phyloP scores from a whole-genome alignment of 1,284 basidiomycete genomes.

The Tausonia pullulans region DNA sequence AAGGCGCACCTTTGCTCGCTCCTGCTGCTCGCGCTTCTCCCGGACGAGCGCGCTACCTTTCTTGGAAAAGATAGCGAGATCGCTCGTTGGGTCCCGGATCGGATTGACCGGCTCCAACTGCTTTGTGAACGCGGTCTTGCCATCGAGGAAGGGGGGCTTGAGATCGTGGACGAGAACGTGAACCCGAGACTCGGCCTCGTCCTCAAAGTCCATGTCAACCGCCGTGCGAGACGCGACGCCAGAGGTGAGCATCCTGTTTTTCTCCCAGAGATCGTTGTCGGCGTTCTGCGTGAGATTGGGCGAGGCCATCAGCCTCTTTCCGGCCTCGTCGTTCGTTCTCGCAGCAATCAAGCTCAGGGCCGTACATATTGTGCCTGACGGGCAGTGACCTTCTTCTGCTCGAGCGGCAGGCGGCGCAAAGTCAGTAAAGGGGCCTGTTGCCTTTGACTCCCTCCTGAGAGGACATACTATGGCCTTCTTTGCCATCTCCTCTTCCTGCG shows the following conservation, averaged over 20 bases:
- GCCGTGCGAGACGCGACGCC: constrained; percentile 78
- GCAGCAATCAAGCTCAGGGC: constrained; percentile 16
- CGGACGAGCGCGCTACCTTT: constrained; percentile 89
- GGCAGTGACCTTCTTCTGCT: constrained; percentile 72
- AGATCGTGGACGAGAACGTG: constrained; percentile 96
- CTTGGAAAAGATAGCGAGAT: constrained; percentile 89
- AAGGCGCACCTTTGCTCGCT: constrained; percentile 59
- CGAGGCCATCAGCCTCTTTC: constrained; percentile 1
- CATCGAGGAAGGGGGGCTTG: constrained; percentile 95
- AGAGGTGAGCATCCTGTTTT: constrained; percentile 90
- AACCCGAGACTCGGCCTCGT: constrained; percentile 86
- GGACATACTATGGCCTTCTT: constrained; percentile 57
- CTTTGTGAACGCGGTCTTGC: constrained; percentile 88
- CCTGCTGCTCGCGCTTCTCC: constrained; percentile 90
- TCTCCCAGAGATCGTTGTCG: constrained; percentile 97
- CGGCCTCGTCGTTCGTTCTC: background rate
- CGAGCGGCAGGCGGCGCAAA: background rate
- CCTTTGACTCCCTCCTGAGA: background rate
- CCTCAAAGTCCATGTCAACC: constrained; percentile 80
- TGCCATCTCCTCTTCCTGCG: constrained; percentile 67
- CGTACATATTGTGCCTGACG: constrained; percentile 85
- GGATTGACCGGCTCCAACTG: constrained; percentile 97
- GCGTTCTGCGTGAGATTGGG: constrained; percentile 54
- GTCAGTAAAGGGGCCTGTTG: no score
- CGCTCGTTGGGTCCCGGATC: constrained; percentile 82